Percentiles rank a stretch among this genome's conserved stretches.
Evolutionary conservation across 495 filamentous ascomycete species (phyloP).

Genomic region (Symbiotaphrina buchneri): DNA sequence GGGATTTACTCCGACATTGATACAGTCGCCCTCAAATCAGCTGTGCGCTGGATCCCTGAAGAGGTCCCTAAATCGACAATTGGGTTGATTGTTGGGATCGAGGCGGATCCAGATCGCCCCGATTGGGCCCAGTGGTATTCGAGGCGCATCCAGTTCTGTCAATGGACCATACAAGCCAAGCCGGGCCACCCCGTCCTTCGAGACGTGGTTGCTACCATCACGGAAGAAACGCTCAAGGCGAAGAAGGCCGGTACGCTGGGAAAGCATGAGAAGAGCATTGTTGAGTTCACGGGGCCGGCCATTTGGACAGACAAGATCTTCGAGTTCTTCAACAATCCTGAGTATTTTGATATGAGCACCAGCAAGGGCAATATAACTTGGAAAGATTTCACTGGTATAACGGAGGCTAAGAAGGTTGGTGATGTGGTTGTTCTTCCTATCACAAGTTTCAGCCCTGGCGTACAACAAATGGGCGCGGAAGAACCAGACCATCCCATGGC

Average conservation of each 20-base stretch:
- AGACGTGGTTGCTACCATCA: conserved; percentile 72
- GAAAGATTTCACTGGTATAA: conserved; percentile 76
- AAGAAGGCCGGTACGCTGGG: conserved; percentile 47
- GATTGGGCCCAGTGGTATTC: conserved; percentile 96
- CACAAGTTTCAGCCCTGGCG: conserved; percentile 90
- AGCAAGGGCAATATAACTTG: conserved; percentile 59
- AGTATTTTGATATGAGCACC: conserved; percentile 63
- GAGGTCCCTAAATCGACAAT: conserved; percentile 52
- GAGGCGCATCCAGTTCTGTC: conserved; percentile 89
- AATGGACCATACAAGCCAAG: conserved; percentile 96
- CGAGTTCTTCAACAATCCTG: conserved; percentile 74
- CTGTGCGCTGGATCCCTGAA: conserved; percentile 68
- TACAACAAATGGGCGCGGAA: conserved; percentile 81
- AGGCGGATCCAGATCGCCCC: conserved; percentile 78
- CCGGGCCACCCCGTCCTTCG: conserved; percentile 81
- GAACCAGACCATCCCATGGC: conserved; percentile 89
- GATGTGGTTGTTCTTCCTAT: conserved; percentile 25
- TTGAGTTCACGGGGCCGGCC: conserved; percentile 90
- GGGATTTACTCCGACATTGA: conserved; percentile 97
- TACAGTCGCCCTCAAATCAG: conserved; percentile 62
- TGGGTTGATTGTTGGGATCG: conserved; percentile 80
- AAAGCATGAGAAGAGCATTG: conserved; percentile 53
- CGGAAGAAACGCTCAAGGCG: conserved; percentile 52
- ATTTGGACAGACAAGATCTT: conserved; percentile 91
- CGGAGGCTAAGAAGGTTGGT: conserved; percentile 55